These are phyloP conservation scores for Pezicula neosporulosa DNA, from an alignment of 2,329 filamentous ascomycete genomes.

Conservation along the genomic window DNA sequence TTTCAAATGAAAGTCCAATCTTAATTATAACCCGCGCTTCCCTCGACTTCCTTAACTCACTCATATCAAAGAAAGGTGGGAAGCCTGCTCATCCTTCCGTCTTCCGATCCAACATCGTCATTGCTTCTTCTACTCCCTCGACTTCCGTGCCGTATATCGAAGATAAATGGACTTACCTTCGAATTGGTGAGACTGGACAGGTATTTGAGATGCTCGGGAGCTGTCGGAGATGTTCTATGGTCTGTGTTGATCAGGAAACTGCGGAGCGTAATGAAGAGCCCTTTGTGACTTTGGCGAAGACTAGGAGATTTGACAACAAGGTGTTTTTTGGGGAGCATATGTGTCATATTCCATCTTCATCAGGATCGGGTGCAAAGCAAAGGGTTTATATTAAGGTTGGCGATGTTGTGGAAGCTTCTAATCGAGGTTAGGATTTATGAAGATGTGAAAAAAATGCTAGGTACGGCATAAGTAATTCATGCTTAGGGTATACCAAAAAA, in stretches of 20 bases:
- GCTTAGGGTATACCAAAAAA: too few relatives aligned
- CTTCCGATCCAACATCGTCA: constrained; percentile 86
- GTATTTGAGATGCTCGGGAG: constrained; percentile 72
- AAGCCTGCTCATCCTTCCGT: constrained; percentile 66
- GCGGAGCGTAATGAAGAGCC: constrained; percentile 78
- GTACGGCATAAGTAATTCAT: not conserved
- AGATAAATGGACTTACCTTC: constrained; percentile 70
- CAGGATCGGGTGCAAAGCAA: not conserved
- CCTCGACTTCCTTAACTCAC: constrained; percentile 71
- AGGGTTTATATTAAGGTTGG: not conserved
- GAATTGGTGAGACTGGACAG: constrained; percentile 53
- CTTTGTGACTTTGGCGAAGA: constrained; percentile 84
- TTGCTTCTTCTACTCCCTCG: constrained; percentile 46
- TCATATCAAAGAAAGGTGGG: constrained; percentile 62
- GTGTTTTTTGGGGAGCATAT: constrained; percentile 88
- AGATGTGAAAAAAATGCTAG: not conserved
- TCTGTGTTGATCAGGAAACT: constrained; percentile 86
- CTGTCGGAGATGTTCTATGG: constrained; percentile 92
- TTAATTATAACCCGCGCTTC: constrained; percentile 79
- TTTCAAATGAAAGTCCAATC: constrained; percentile 94
- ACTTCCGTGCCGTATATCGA: constrained; percentile 64
- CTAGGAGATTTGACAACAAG: constrained; percentile 76
- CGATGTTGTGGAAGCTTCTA: not conserved
- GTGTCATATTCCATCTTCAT: constrained; percentile 38
- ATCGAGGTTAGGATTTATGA: not conserved